Evolutionary conservation across 2,329 filamentous ascomycete species (phyloP).

Genomic region (Ceratocystis albifundus): DNA sequence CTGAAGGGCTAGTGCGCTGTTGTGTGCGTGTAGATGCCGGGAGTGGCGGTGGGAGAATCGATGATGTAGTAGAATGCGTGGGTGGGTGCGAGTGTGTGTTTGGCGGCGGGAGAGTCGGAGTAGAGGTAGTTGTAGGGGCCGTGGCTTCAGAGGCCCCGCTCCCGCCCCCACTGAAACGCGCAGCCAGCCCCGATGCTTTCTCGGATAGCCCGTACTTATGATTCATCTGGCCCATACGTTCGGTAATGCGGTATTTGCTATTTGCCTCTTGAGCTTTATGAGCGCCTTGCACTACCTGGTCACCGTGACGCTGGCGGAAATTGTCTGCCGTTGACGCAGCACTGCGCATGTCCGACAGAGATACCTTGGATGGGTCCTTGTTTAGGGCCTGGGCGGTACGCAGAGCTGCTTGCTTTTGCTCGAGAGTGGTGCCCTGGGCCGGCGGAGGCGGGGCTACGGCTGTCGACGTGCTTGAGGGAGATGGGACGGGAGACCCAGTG

Average conservation of each 20-base stretch:
- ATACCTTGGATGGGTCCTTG: slow-evolving; percentile 51
- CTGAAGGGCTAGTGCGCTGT: not conserved
- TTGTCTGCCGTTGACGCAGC: slow-evolving; percentile 53
- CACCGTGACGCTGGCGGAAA: slow-evolving; percentile 58
- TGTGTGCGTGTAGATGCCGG: not conserved
- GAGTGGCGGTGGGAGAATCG: slow-evolving; percentile 1
- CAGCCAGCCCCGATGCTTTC: slow-evolving; percentile 20
- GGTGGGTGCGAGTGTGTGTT: not conserved
- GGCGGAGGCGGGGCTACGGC: slow-evolving; percentile 25
- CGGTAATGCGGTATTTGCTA: slow-evolving; percentile 48
- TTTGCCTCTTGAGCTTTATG: slow-evolving; percentile 46
- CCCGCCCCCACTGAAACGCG: not conserved
- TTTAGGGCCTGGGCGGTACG: slow-evolving; percentile 49
- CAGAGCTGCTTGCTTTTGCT: slow-evolving; percentile 53
- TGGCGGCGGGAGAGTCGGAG: not conserved
- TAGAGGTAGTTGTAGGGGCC: not conserved
- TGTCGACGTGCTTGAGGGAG: not conserved
- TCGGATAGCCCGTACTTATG: slow-evolving; percentile 20
- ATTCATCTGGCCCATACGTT: slow-evolving; percentile 29
- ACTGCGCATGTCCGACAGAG: slow-evolving; percentile 44
- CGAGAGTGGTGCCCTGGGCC: slow-evolving; percentile 47
- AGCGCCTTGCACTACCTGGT: slow-evolving; percentile 51
- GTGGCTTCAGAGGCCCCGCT: too few species aligned
- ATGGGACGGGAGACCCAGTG: slow-evolving; percentile 15
- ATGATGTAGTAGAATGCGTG: not conserved